Conservation (phyloP, 2,329 filamentous ascomycete species). For the Eurotiales sp. region DNA sequence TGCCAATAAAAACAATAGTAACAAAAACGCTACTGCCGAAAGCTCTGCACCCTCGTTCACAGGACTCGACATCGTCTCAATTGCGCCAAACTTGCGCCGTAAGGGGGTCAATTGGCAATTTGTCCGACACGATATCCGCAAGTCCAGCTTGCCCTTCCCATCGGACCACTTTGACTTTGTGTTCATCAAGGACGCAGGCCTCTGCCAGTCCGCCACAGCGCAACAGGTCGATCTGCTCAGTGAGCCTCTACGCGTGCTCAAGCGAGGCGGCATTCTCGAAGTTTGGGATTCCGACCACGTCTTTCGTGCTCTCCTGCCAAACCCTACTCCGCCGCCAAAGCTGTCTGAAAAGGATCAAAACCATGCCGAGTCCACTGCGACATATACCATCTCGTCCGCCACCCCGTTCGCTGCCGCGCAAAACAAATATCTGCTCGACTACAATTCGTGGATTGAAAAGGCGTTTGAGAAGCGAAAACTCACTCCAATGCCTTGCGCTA, state of each 20-base stretch:
- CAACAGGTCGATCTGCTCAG: conserved; percentile 58
- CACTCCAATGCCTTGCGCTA: conserved; percentile 71
- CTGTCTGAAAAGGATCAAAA: conserved; percentile 60
- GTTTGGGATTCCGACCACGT: conserved; percentile 87
- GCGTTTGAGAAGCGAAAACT: conserved; percentile 70
- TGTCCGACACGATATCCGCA: conserved; percentile 79
- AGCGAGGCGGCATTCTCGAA: conserved; percentile 74
- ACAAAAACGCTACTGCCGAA: conserved; percentile 53
- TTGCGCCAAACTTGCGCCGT: conserved; percentile 62
- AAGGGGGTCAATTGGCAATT: conserved; percentile 85
- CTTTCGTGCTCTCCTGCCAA: conserved; percentile 76
- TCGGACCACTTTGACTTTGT: conserved; percentile 81
- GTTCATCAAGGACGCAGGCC: conserved; percentile 78
- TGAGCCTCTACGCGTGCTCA: conserved; percentile 73
- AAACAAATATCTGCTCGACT: conserved; percentile 77
- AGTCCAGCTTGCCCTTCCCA: conserved; percentile 70
- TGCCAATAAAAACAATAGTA: background rate
- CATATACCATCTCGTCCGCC: conserved; percentile 76
- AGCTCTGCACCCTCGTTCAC: conserved; percentile 81
- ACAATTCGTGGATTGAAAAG: conserved; percentile 76
- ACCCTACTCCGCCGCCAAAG: conserved; percentile 60
- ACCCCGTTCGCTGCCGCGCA: conserved; percentile 77
- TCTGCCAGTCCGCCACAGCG: conserved; percentile 58
- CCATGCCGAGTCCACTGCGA: conserved; percentile 66
- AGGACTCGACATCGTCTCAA: conserved; percentile 74